Conservation (phyloP, 2,329 filamentous ascomycete species). For the Ascochyta viciae-villosae region DNA sequence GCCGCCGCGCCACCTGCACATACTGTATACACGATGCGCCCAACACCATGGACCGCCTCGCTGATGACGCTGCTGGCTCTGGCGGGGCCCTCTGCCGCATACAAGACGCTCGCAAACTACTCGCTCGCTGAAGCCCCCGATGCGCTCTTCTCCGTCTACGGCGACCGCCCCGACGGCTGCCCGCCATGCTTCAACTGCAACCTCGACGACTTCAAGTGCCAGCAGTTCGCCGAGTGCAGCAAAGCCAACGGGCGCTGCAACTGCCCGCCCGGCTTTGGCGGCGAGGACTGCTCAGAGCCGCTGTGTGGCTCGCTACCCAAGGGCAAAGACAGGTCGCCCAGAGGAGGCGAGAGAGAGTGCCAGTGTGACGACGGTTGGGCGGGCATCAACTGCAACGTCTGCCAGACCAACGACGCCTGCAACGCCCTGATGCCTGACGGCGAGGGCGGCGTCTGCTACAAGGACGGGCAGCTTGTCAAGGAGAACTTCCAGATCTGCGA, state of each 20-base stretch:
- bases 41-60: conserved; percentile 40
- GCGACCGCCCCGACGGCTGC: conserved; percentile 76
- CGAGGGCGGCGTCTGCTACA: conserved; percentile 88
- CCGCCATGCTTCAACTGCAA: conserved; percentile 98
- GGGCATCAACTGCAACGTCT: conserved; percentile 97
- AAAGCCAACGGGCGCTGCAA: conserved; percentile 89
- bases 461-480: conserved; percentile 86
- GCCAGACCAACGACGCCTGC: conserved; percentile 81
- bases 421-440: conserved; percentile 84
- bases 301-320: conserved; percentile 88
- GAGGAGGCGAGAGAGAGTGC: conserved; percentile 71
- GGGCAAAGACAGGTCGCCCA: conserved; percentile 76
- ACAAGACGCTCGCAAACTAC: conserved; percentile 52
- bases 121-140: conserved; percentile 58
- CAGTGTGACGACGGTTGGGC: conserved; percentile 92
- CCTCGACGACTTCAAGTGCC: conserved; percentile 87
- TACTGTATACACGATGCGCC: conserved; percentile 40
- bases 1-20: conserved; percentile 28
- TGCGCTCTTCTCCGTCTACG: conserved; percentile 71
- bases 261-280: conserved; percentile 91
- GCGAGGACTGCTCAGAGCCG: conserved; percentile 89
- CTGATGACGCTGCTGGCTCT: conserved; percentile 38
- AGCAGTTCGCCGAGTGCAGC: conserved; percentile 89
- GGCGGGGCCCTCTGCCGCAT: conserved; percentile 31
- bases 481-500: conserved; percentile 98